Evolutionary conservation across 495 filamentous ascomycete species (phyloP).

Genomic region (Astrothelium subdiscretum): DNA sequence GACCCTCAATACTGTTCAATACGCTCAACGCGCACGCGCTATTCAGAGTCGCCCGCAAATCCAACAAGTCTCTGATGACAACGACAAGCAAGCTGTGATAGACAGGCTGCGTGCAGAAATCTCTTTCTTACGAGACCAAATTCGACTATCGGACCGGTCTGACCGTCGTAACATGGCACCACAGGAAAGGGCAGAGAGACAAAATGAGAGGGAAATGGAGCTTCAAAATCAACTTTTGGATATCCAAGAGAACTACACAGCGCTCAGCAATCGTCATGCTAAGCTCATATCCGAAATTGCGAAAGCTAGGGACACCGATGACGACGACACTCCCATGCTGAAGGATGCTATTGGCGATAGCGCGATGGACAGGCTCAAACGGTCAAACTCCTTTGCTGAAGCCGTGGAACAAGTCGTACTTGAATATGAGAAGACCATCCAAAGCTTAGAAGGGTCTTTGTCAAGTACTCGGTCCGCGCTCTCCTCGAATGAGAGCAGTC

Average conservation of each 20-base stretch:
- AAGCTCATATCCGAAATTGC: conserved; percentile 91
- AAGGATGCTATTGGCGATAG: conserved; percentile 55
- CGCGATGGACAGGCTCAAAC: conserved; percentile 79
- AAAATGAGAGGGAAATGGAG: conserved; percentile 75
- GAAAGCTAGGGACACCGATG: conserved; percentile 57
- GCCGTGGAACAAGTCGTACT: conserved; percentile 92
- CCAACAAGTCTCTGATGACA: conserved; percentile 79
- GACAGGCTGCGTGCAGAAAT: conserved; percentile 91
- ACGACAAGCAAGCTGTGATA: conserved; percentile 89
- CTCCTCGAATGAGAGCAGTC: conserved; percentile 66
- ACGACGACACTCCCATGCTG: conserved; percentile 41
- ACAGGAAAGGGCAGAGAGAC: conserved; percentile 62
- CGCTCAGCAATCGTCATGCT: conserved; percentile 81
- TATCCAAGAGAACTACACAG: conserved; percentile 86
- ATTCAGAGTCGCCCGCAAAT: conserved; percentile 98
- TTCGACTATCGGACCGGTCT: conserved; percentile 54
- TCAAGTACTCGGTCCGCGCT: conserved; percentile 80
- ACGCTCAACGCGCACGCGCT: conserved; percentile 87
- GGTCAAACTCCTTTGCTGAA: conserved; percentile 88
- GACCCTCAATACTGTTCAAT: conserved; percentile 93
- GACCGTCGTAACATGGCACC: conserved; percentile 47
- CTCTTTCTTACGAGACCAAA: conserved; percentile 86
- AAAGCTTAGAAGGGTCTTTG: conserved; percentile 81
- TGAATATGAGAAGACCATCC: conserved; percentile 98
- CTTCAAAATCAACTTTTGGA: conserved; percentile 91